Percentiles rank a stretch among this genome's conserved stretches.
These are phyloP conservation scores for Camellia japonica DNA, from an alignment of 148 eudicot species.

Conservation along the genomic window DNA sequence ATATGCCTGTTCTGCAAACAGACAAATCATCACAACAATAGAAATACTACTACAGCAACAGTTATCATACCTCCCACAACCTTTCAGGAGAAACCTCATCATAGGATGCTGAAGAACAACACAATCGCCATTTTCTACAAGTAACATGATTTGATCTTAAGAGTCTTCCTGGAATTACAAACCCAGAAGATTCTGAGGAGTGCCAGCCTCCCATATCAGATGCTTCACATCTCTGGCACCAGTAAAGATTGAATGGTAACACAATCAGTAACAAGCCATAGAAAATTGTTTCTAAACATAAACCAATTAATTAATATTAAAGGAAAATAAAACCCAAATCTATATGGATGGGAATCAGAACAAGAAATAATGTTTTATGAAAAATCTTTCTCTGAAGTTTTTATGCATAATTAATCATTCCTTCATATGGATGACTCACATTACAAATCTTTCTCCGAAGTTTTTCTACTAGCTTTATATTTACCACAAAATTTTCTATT, in stretches of 20 bases:
- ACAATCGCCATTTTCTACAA: constrained; percentile 46
- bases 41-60: too few species aligned
- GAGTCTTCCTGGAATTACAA: constrained; percentile 25
- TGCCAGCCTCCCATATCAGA: constrained; percentile 23
- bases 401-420: too few species aligned
- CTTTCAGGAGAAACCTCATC: constrained; percentile 57
- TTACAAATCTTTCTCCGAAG: too few species aligned
- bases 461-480: too few species aligned
- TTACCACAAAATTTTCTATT: too few species aligned
- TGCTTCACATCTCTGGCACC: constrained; percentile 48
- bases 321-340: background rate
- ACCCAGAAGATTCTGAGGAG: constrained; percentile 36
- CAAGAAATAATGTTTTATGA: background rate
- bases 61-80: constrained; percentile 79
- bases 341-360: background rate
- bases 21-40: background rate
- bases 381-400: background rate
- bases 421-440: too few species aligned
- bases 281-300: background rate
- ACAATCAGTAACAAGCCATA: constrained; percentile 7
- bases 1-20: background rate
- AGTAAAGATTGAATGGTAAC: background rate
- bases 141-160: constrained; percentile 26
- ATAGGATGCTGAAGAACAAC: constrained; percentile 46
- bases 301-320: background rate